Evolutionary conservation across 495 filamentous ascomycete species (phyloP), one percentile per base, ranked within the genome.

Genomic region (Aspergillus heteromorphus): DNA sequence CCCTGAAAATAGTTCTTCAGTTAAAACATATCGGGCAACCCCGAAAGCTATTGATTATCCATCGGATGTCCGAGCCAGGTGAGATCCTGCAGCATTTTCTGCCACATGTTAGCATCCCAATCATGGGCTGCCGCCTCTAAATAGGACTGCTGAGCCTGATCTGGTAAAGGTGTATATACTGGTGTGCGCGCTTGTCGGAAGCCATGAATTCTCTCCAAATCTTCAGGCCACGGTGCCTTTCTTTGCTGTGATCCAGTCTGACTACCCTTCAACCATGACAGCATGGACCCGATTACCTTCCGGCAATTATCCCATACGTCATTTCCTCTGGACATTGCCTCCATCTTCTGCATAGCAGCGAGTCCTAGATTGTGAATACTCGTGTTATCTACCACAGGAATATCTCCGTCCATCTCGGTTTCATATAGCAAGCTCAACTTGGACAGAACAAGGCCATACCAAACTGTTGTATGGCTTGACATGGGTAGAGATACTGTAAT

Each of bases 1-100:
- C n/a, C n/a, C n/a, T n/a, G n/a, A n/a, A n/a, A n/a, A n/a, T n/a
- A n/a, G n/a, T n/a, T n/a, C n/a, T n/a, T n/a, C n/a, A n/a, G n/a
- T n/a, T n/a, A n/a, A n/a, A n/a, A n/a, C n/a, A n/a, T n/a, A n/a
- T n/a, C n/a, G n/a, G n/a, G n/a, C n/a, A n/a, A n/a, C n/a, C n/a
- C n/a, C n/a, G n/a, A n/a, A n/a, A n/a, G n/a, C n/a, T n/a, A n/a
- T n/a, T n/a, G n/a, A n/a, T n/a, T n/a, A n/a, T n/a, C n/a, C n/a
- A n/a, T n/a, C n/a, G n/a, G n/a, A n/a, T n/a, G n/a, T n/a, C 40
- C 50, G 18, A 52, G 42, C 50, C 36, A 52, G 23, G 50, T 30
- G 43, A 52, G 30, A 16, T 20, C 42, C 14, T 57, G 49, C 2
- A 57, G 42, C 42, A 57, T 53, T 17, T 49, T 30, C 25, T 57